These are phyloP conservation scores for Codiaeum variegatum DNA, from an alignment of 441 rosid genomes.

Conservation along the genomic window DNA sequence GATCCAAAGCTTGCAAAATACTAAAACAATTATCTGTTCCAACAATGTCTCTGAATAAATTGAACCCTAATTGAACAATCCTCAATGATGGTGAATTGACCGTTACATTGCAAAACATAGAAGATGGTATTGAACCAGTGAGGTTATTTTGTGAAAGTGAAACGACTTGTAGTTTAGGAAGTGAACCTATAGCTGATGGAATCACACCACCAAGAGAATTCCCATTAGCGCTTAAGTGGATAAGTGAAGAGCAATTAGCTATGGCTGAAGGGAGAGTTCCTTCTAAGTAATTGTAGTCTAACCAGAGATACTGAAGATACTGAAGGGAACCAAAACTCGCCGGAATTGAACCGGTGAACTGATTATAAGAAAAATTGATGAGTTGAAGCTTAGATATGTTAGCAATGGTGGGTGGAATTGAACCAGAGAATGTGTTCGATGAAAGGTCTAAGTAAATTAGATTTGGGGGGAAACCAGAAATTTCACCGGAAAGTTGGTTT, in stretches of 20 bases:
- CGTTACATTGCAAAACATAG: conserved; percentile 65
- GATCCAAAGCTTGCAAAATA: conserved; percentile 57
- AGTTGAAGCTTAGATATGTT: conserved; percentile 66
- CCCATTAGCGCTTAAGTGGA: conserved; percentile 70
- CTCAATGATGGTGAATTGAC: conserved; percentile 44
- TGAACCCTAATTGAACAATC: conserved; percentile 62
- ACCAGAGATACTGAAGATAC: conserved; percentile 68
- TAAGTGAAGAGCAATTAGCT: conserved; percentile 75
- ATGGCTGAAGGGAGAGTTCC: conserved; percentile 85
- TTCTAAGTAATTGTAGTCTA: conserved; percentile 60
- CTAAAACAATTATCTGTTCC: conserved; percentile 45
- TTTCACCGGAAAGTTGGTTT: conserved; percentile 70
- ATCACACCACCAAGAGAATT: conserved; percentile 71
- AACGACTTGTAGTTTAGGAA: conserved; percentile 65
- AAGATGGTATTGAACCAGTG: conserved; percentile 60
- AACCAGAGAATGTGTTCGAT: conserved; percentile 62
- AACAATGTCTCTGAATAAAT: conserved; percentile 43
- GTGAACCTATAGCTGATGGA: conserved; percentile 67
- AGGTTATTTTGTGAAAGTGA: conserved; percentile 61
- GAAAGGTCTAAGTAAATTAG: conserved; percentile 63
- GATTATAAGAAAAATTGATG: conserved; percentile 73
- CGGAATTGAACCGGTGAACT: conserved; percentile 69
- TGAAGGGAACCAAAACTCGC: conserved; percentile 63
- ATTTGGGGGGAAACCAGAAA: conserved; percentile 53
- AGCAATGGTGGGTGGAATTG: conserved; percentile 48